phyloP scores from a whole-genome alignment of 2,329 filamentous ascomycete genomes.

The Penicillium fuscoglaucum region DNA sequence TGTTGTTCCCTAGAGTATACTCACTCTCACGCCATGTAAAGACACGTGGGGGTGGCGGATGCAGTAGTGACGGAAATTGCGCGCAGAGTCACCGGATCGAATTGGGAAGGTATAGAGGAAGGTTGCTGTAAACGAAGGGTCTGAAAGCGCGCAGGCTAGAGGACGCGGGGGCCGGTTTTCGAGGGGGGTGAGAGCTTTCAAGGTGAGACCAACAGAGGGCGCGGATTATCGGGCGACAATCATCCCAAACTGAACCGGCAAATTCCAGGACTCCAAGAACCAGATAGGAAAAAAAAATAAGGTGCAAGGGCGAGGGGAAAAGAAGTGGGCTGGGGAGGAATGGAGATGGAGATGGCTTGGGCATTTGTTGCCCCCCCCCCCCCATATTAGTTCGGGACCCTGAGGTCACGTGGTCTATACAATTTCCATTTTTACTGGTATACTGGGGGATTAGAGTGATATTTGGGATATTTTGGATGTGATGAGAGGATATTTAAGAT shows the following conservation, averaged over 20 bases:
- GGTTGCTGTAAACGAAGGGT: constrained; percentile 2
- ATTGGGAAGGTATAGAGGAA: constrained; percentile 1
- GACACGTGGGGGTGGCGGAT: constrained; percentile 8
- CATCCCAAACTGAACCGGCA: constrained; percentile 3
- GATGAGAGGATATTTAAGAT: background rate
- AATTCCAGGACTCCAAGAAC: constrained; percentile 1
- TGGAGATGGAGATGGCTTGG: constrained; percentile 28
- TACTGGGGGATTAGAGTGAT: too few species aligned
- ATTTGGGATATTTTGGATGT: background rate
- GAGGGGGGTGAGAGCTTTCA: constrained; percentile 15
- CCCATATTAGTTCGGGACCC: constrained; percentile 16
- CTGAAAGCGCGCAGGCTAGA: constrained; percentile 16
- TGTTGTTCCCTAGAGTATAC: constrained; percentile 9
- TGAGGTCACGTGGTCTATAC: constrained; percentile 14
- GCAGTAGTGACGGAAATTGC: background rate
- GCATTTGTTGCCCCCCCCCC: constrained; percentile 34
- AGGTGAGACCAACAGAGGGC: constrained; percentile 11
- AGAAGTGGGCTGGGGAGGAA: constrained; percentile 20
- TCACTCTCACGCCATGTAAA: constrained; percentile 27
- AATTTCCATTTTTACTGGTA: background rate
- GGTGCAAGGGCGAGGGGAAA: constrained; percentile 19
- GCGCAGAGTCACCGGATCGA: background rate
- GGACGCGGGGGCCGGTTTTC: constrained; percentile 19
- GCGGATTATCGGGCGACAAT: constrained; percentile 6
- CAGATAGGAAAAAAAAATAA: constrained; percentile 12